Evolutionary conservation across 2,329 filamentous ascomycete genomes (phyloP).

Genomic region (Penicillium decumbens): DNA sequence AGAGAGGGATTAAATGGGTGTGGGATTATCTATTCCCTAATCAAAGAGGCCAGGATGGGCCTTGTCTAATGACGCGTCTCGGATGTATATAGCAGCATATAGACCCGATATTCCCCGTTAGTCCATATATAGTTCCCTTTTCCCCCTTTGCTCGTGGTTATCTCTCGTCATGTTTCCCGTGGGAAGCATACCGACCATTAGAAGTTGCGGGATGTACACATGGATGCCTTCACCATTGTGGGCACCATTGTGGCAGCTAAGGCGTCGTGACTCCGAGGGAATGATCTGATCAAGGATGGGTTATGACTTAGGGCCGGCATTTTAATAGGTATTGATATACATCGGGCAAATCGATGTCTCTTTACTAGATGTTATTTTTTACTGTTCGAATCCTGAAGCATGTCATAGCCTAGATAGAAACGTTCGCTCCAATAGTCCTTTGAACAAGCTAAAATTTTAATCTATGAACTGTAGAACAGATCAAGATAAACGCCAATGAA

Average conservation of each 20-base stretch:
- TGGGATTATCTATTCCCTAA: background rate
- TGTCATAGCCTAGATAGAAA: background rate
- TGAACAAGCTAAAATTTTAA: background rate
- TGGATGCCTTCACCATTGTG: background rate
- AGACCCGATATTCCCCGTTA: too few species aligned
- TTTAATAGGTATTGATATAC: too few species aligned
- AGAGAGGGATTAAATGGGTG: constrained; percentile 7
- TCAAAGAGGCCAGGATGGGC: background rate
- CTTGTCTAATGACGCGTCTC: background rate
- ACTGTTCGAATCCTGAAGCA: background rate
- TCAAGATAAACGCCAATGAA: background rate
- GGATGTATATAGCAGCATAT: background rate
- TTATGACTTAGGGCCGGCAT: too few species aligned
- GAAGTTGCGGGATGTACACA: background rate
- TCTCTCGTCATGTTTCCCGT: too few species aligned
- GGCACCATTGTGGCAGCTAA: background rate
- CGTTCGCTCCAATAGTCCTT: background rate
- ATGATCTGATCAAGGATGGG: too few species aligned
- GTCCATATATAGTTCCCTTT: too few species aligned
- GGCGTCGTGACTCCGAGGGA: background rate
- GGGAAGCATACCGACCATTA: background rate
- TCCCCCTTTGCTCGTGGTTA: too few species aligned
- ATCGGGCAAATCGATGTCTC: too few species aligned
- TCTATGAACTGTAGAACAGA: background rate
- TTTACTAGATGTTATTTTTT: background rate